Conservation (phyloP, 2,329 filamentous ascomycete species). For the Cladorrhinum sp. region DNA sequence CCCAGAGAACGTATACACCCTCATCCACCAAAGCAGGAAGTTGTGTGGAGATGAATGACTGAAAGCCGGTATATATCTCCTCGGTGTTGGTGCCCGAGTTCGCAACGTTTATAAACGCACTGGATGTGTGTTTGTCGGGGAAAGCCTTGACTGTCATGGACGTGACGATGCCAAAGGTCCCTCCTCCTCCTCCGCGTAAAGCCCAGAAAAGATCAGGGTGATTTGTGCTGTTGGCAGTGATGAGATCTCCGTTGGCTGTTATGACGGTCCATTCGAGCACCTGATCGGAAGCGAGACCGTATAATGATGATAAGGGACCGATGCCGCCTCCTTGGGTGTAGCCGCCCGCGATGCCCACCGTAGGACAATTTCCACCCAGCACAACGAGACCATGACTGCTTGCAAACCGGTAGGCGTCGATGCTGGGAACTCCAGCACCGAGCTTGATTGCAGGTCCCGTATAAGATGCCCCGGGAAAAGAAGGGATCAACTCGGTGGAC, state of each 20-base stretch:
- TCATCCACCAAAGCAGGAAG: background rate
- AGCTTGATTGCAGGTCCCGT: slow-evolving; percentile 39
- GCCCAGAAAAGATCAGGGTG: slow-evolving; percentile 41
- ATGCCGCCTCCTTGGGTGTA: slow-evolving; percentile 56
- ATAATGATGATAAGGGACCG: slow-evolving; percentile 41
- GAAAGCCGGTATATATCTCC: background rate
- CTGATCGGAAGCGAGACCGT: slow-evolving; percentile 53
- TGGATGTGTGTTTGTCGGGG: slow-evolving; percentile 16
- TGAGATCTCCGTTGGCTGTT: slow-evolving; percentile 40
- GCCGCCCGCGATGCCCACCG: slow-evolving; percentile 52
- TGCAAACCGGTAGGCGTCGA: slow-evolving; percentile 40
- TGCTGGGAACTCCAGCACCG: slow-evolving; percentile 45
- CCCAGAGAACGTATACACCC: background rate
- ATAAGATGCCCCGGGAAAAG: too few species aligned
- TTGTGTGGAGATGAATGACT: background rate
- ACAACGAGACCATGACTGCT: slow-evolving; percentile 37
- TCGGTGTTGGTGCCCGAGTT: background rate
- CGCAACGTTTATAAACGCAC: background rate
- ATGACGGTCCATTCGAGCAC: slow-evolving; percentile 49
- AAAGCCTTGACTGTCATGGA: slow-evolving; percentile 39
- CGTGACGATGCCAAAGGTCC: slow-evolving; percentile 41
- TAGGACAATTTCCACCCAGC: slow-evolving; percentile 47
- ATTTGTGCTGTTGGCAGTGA: slow-evolving; percentile 30
- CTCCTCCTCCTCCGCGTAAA: slow-evolving; percentile 37
- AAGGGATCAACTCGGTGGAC: slow-evolving; percentile 20